Evolutionary conservation across 352 stramenopile species (phyloP).

Genomic region (Thalassiosira mediterranea): DNA sequence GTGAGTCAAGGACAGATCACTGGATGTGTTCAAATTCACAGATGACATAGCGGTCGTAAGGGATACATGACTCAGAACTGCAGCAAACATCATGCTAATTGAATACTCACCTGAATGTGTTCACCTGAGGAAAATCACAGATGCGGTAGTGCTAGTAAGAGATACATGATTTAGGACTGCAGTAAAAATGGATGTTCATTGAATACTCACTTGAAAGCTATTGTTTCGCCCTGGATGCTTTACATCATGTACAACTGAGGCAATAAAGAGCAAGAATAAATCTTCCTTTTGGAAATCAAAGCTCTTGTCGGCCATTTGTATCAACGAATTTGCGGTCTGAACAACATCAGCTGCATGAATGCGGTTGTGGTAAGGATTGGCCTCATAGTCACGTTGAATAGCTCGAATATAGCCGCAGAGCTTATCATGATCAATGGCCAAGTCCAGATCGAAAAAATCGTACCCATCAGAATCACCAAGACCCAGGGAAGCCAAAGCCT

Average conservation of each 20-base stretch:
- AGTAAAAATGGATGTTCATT: slow-evolving; percentile 86
- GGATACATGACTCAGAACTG: too few species aligned
- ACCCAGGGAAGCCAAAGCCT: too few species aligned
- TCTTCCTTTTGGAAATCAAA: slow-evolving; percentile 4
- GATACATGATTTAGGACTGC: too few species aligned
- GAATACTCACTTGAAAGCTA: slow-evolving; percentile 88
- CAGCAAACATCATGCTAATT: too few species aligned
- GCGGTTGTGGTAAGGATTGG: slow-evolving; percentile 61
- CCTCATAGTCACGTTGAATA: slow-evolving; percentile 47
- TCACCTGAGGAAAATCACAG: too few species aligned
- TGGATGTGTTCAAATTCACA: too few species aligned
- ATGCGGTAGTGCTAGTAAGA: too few species aligned
- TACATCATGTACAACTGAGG: slow-evolving; percentile 88
- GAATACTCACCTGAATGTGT: too few species aligned
- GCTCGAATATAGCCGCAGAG: slow-evolving; percentile 52
- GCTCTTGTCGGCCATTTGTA: slow-evolving; percentile 21
- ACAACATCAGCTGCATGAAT: slow-evolving; percentile 66
- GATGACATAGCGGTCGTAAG: too few species aligned
- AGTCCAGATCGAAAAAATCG: slow-evolving; percentile 38
- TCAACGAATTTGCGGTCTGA: slow-evolving; percentile 47
- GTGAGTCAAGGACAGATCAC: too few species aligned
- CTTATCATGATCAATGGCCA: slow-evolving; percentile 36
- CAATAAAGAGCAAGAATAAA: slow-evolving; percentile 78
- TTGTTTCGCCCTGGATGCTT: slow-evolving; percentile 92
- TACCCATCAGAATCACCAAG: slow-evolving; percentile 11